Evolutionary conservation across 805 yeast species (phyloP), one percentile per base, ranked within the genome.

Genomic region (Kodamaea nitidulidarum): DNA sequence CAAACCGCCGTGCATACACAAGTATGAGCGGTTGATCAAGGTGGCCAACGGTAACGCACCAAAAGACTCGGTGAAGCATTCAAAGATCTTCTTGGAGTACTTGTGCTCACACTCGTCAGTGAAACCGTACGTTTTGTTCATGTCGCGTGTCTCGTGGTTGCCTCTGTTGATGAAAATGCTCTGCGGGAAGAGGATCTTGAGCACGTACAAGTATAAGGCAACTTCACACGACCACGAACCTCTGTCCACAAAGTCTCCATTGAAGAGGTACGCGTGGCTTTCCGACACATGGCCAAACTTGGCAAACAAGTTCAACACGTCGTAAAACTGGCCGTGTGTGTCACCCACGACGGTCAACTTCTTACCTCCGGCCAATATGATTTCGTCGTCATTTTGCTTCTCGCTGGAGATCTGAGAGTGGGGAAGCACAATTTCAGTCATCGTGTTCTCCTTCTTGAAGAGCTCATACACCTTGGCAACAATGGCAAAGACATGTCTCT

Each of bases 171-270:
- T 60, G 62, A 65, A 88, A 32, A 91, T 60, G 32, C 74, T 71
- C 2, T 65, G 54, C 11, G 98, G 98, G 53, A 74, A 83, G 24
- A 83, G 61, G 25, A 88, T 68, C 63, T 93, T 93, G 60, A 86
- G 74, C 9, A 81, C 72, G 58, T 85, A 88, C 31, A 87, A 71
- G 21, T 84, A 68, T 34, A 93, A 65, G 2, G 96, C 96, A 34
- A 93, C 95, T 58, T 93, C 98, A 56, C 95, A 86, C 3, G 97
- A 88, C 98, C 98, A 91, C 12, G 95, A 85, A 4, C 98, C 98
- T 55, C 98, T 75, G 60, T 93, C 98, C 3, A 93, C 98, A 63
- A 93, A 91, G 63, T 93, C 98, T 32, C 98, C 98, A 55, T 93
- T 93, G 69, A 93, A 91, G 35, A 93, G 63, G 56, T 86, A 93